Conservation (phyloP, 805 yeast species). For the Candida methanosorbosa region DNA sequence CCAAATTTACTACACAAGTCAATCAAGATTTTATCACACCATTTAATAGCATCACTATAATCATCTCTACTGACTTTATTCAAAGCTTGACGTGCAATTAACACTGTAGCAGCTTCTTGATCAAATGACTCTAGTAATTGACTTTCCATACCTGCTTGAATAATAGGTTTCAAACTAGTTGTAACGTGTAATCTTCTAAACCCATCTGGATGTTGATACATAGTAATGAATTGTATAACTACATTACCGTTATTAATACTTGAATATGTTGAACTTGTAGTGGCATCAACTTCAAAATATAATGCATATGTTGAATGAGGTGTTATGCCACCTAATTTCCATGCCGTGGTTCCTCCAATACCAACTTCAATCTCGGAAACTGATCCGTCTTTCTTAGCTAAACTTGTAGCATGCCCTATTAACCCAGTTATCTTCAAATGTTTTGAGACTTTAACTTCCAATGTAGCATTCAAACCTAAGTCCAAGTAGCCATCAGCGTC, state of each 20-base stretch:
- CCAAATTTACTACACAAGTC: conserved; percentile 39
- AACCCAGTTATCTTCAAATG: conserved; percentile 50
- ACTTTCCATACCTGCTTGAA: conserved; percentile 29
- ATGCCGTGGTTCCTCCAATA: conserved; percentile 35
- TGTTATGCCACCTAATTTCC: conserved; percentile 49
- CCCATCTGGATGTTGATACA: conserved; percentile 56
- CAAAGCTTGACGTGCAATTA: conserved; percentile 48
- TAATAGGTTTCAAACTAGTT: conserved; percentile 38
- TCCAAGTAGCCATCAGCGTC: conserved; percentile 28
- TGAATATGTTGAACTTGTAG: conserved; percentile 17
- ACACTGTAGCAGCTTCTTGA: conserved; percentile 61
- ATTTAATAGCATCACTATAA: conserved; percentile 34
- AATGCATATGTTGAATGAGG: conserved; percentile 54
- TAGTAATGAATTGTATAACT: conserved; percentile 47
- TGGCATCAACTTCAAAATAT: conserved; percentile 39
- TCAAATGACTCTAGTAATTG: conserved; percentile 45
- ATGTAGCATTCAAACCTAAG: conserved; percentile 51
- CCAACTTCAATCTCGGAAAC: conserved; percentile 12
- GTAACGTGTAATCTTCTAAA: conserved; percentile 52
- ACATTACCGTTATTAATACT: conserved; percentile 24
- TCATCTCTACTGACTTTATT: conserved; percentile 29
- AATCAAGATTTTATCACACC: conserved; percentile 39
- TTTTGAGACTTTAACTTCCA: conserved; percentile 43
- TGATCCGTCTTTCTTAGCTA: conserved; percentile 20
- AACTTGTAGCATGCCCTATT: conserved; percentile 52